These are phyloP conservation scores for Pisolithus sp. DNA, from an alignment of 768 basidiomycete species.

Conservation along the genomic window DNA sequence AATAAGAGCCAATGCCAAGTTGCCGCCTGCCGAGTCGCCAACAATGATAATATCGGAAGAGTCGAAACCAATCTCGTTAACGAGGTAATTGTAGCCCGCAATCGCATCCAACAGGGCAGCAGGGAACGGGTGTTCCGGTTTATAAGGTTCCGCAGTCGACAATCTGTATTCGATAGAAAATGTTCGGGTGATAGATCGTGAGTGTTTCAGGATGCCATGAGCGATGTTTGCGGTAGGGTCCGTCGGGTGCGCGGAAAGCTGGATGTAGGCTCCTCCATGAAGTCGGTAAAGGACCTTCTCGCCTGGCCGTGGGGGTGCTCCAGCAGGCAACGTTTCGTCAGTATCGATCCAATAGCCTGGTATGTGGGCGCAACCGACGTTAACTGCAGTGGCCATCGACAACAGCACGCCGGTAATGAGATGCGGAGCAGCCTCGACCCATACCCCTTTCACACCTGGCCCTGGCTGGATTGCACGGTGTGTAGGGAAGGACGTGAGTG, in stretches of 20 bases:
- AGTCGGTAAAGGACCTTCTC: constrained; percentile 30
- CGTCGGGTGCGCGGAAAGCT: constrained; percentile 22
- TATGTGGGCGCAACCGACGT: constrained; percentile 22
- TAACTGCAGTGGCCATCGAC: constrained; percentile 21
- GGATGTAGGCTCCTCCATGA: constrained; percentile 27
- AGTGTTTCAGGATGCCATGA: constrained; percentile 11
- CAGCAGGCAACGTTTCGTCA: constrained; percentile 9
- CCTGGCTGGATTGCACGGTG: constrained; percentile 16
- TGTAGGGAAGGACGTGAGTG: constrained; percentile 13
- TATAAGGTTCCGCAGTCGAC: constrained; percentile 24
- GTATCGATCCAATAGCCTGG: constrained; percentile 34
- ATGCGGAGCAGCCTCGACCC: constrained; percentile 30
- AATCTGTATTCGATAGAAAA: constrained; percentile 46
- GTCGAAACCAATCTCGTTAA: constrained; percentile 34
- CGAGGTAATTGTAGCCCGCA: constrained; percentile 46
- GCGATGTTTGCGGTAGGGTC: constrained; percentile 21
- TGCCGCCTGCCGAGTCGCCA: constrained; percentile 54
- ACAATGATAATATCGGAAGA: constrained; percentile 39
- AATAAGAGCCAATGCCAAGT: constrained; percentile 36
- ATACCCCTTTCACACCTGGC: constrained; percentile 24
- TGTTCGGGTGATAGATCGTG: constrained; percentile 18
- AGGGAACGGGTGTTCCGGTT: constrained; percentile 39
- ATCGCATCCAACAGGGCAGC: constrained; percentile 47
- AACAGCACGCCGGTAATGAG: constrained; percentile 27
- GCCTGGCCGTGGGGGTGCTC: constrained; percentile 16